Evolutionary conservation across 345 rosid species (phyloP).

Genomic region (Sonneratia caseolaris): DNA sequence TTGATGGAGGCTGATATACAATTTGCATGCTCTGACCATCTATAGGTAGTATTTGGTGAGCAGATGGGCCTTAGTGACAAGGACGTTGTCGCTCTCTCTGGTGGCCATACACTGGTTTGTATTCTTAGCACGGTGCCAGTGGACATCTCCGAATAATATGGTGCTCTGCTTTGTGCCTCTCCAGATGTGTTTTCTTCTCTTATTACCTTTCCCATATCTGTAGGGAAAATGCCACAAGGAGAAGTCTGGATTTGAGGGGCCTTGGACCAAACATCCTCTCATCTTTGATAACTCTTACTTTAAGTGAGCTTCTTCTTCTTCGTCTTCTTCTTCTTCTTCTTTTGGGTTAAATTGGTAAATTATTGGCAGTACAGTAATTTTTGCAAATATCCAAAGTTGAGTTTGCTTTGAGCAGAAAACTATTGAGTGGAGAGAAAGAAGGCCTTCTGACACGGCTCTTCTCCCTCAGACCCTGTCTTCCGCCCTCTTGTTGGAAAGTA

Average conservation of each 20-base stretch:
- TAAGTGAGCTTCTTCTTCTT: slow-evolving; percentile 32
- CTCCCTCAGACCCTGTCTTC: slow-evolving; percentile 68
- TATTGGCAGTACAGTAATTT: not conserved
- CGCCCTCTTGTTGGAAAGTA: slow-evolving; percentile 78
- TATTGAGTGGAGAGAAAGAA: slow-evolving; percentile 81
- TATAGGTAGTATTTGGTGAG: slow-evolving; percentile 52
- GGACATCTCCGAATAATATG: not conserved
- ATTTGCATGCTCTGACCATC: slow-evolving; percentile 54
- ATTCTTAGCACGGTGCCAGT: not conserved
- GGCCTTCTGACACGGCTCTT: slow-evolving; percentile 82
- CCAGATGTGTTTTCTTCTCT: not conserved
- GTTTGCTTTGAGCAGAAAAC: slow-evolving; percentile 37
- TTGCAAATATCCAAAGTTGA: too few relatives aligned
- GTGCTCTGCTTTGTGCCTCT: not conserved
- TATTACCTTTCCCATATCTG: not conserved
- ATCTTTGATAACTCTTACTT: slow-evolving; percentile 88
- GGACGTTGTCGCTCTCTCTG: slow-evolving; percentile 89
- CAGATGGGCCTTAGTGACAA: slow-evolving; percentile 84
- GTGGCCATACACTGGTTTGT: slow-evolving; percentile 87
- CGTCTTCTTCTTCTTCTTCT: not conserved
- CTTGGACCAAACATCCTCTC: slow-evolving; percentile 86
- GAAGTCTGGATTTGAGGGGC: slow-evolving; percentile 92
- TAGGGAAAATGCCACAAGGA: slow-evolving; percentile 96
- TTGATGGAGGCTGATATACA: not conserved
- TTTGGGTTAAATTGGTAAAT: not conserved